phyloP scores from a whole-genome alignment of 2,329 filamentous ascomycete species.

The Thelonectria blattea region DNA sequence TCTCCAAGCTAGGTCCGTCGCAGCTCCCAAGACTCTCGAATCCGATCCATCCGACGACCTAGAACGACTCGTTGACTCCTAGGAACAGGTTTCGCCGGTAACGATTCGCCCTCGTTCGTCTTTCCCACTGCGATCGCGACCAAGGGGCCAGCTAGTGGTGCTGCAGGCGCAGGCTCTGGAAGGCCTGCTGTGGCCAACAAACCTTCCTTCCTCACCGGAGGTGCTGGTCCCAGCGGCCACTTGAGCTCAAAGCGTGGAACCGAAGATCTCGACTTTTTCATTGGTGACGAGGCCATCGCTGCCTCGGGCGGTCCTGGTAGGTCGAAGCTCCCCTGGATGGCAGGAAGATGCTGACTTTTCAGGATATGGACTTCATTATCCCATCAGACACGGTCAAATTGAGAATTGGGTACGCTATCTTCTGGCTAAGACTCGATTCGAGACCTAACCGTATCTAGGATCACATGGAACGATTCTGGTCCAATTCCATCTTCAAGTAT shows the following conservation, averaged over 20 bases:
- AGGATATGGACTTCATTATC: slow-evolving; percentile 97
- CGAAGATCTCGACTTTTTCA: slow-evolving; percentile 98
- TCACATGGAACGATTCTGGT: slow-evolving; percentile 99
- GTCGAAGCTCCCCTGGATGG: slow-evolving; percentile 28
- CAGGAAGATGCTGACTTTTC: slow-evolving; percentile 31
- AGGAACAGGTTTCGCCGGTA: slow-evolving; percentile 88
- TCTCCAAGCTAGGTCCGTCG: slow-evolving; percentile 91
- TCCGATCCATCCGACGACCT: slow-evolving; percentile 5
- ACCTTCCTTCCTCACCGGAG: slow-evolving; percentile 91
- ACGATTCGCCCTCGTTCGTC: slow-evolving; percentile 98
- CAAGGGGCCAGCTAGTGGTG: slow-evolving; percentile 76
- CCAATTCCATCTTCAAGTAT: slow-evolving; percentile 99
- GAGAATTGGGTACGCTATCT: slow-evolving; percentile 85
- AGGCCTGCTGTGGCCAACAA: slow-evolving; percentile 92
- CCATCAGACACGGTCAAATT: slow-evolving; percentile 96
- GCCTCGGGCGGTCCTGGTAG: slow-evolving; percentile 82
- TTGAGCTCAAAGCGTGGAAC: slow-evolving; percentile 92
- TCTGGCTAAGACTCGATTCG: neutral
- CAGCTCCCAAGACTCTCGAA: slow-evolving; percentile 19
- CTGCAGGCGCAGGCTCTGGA: slow-evolving; percentile 80
- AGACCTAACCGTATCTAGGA: slow-evolving; percentile 65
- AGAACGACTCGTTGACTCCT: slow-evolving; percentile 35
- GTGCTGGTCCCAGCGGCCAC: slow-evolving; percentile 82
- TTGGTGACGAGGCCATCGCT: slow-evolving; percentile 91
- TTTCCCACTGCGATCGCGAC: slow-evolving; percentile 99